Evolutionary conservation across 1,139 yeast genomes (phyloP).

Genomic region (Pichia sp.): DNA sequence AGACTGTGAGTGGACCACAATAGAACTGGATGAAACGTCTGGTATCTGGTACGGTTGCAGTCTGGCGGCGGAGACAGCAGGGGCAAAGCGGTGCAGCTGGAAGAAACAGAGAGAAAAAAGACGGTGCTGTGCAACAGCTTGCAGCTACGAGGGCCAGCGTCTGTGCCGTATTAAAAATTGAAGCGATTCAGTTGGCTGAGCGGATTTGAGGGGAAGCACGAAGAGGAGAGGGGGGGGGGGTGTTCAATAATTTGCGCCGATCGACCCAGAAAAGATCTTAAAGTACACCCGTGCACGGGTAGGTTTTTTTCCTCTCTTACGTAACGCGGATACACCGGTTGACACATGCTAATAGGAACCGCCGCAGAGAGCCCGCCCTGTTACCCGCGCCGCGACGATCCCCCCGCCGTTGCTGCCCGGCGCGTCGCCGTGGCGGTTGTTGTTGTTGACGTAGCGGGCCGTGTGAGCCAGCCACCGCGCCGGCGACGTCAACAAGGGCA

Average conservation of each 20-base stretch:
- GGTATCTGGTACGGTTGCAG: no score
- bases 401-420: not conserved
- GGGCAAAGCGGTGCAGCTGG: not conserved
- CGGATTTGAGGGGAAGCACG: conserved; percentile 7
- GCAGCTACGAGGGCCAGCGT: not conserved
- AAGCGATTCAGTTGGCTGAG: conserved; percentile 15
- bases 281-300: not conserved
- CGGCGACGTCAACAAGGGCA: not conserved
- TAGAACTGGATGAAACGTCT: no score
- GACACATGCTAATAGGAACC: no score
- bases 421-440: not conserved
- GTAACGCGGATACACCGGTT: no score
- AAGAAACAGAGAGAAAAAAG: not conserved
- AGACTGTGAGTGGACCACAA: no score
- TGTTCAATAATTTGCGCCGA: not conserved
- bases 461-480: not conserved
- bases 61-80: not conserved
- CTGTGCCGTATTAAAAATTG: conserved; percentile 9
- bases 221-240: not conserved
- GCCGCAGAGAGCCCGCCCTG: no score
- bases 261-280: not conserved
- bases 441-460: no score
- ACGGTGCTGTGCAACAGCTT: not conserved
- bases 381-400: not conserved
- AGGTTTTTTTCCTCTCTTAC: no score